phyloP scores from a whole-genome alignment of 257 asterid genomes.

The Lycium barbarum region DNA sequence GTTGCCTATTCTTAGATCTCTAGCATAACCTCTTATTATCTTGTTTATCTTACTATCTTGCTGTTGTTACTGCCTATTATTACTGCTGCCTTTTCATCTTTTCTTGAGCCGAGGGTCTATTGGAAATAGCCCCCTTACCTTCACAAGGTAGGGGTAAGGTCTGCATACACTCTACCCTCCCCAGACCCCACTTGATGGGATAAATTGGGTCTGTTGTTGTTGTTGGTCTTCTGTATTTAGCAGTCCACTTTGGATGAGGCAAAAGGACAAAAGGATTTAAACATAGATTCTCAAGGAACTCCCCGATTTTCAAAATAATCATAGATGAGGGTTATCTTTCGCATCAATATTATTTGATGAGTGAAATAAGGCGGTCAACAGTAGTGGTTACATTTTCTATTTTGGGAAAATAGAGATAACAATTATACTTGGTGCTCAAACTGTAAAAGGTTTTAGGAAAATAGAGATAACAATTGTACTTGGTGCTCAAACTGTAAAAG shows the following conservation, averaged over 20 bases:
- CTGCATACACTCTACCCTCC: too few relatives aligned
- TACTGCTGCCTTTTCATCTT: too few relatives aligned
- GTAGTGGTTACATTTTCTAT: not conserved
- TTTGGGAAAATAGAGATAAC: not conserved
- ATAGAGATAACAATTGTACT: not conserved
- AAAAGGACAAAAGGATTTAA: not conserved
- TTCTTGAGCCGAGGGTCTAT: too few relatives aligned
- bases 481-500: not conserved
- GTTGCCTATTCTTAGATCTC: too few relatives aligned
- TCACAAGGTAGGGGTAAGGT: too few relatives aligned
- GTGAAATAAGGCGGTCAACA: not conserved
- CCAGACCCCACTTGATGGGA: too few relatives aligned
- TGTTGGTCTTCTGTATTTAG: not conserved
- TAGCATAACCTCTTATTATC: too few relatives aligned
- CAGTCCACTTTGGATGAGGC: not conserved
- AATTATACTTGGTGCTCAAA: not conserved
- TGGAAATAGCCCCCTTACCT: too few relatives aligned
- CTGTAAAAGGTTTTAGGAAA: not conserved
- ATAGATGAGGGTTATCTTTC: not conserved
- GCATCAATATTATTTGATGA: not conserved
- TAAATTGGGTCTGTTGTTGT: too few relatives aligned
- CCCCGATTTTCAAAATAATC: constrained; percentile 3
- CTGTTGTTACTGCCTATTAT: too few relatives aligned
- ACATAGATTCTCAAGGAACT: not conserved
- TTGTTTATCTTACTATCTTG: too few relatives aligned